Conservation (phyloP, 2,329 filamentous ascomycete genomes). For the Spiromastix sp. region DNA sequence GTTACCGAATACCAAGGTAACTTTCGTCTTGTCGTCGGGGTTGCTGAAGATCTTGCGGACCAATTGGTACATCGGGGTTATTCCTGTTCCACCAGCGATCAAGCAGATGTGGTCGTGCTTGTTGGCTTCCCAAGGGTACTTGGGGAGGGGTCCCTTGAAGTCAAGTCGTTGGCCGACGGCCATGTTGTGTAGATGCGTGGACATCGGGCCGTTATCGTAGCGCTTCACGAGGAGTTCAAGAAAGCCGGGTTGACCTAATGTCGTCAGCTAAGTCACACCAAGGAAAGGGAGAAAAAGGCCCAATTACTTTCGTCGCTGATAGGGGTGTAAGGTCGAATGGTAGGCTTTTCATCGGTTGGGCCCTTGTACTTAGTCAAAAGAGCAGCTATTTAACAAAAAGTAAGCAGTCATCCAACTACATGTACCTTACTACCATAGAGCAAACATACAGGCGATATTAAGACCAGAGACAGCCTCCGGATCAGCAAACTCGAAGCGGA, state of each 20-base stretch:
- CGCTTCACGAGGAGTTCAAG: conserved; percentile 86
- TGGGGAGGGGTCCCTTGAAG: conserved; percentile 91
- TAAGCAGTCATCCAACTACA: conserved; percentile 5
- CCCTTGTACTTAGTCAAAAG: conserved; percentile 88
- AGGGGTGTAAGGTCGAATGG: conserved; percentile 87
- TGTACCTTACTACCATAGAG: neutral
- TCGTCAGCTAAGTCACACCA: too few relatives aligned
- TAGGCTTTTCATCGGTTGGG: conserved; percentile 70
- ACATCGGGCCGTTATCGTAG: conserved; percentile 89
- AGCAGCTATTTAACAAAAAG: conserved; percentile 41
- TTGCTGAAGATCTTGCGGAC: conserved; percentile 87
- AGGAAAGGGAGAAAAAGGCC: neutral
- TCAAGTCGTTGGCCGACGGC: conserved; percentile 70
- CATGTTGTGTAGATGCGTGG: conserved; percentile 75
- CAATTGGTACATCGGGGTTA: conserved; percentile 97
- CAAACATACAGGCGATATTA: conserved; percentile 56
- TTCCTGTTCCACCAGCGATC: conserved; percentile 89
- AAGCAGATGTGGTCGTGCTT: conserved; percentile 69
- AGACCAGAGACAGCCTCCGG: conserved; percentile 76
- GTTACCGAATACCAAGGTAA: conserved; percentile 91
- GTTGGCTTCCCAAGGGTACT: conserved; percentile 82
- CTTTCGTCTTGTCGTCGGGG: conserved; percentile 93
- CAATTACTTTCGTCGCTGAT: conserved; percentile 66
- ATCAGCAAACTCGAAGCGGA: conserved; percentile 81
- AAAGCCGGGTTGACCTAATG: conserved; percentile 63